Evolutionary conservation across 176 grass and related monocot genomes (phyloP), one percentile per base, ranked within the genome.

Genomic region (Rhynchospora pubera): DNA sequence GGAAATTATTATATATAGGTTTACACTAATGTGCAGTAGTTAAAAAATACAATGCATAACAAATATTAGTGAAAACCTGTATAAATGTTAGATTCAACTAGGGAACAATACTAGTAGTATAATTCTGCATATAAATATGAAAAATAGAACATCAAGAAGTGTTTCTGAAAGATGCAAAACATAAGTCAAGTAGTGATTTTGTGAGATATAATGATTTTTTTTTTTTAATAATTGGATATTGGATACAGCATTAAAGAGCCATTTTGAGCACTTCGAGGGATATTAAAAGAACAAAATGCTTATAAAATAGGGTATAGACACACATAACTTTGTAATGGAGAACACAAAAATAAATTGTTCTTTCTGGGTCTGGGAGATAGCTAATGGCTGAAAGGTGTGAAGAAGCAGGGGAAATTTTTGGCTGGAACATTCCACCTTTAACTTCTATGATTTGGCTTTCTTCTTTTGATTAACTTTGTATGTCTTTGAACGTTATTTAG

Each of bases 401-500:
- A 69, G 39, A 69, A 5, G 16, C 2, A 45, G 6, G 6, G 65
- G 2, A 14, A 69, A 24, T 62, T 16, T 1, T 69, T 0, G 16
- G 65, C 65, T 3, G 34, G 47, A 75, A 53, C 8, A 53, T 51
- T 58, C 7, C 62, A 75, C 46, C 43, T 63, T 63, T 63, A 24
- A 62, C 48, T 28, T 19, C 66, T 12, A 70, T 39, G 16, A 71
- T 61, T 79, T 72, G 39, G 15, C 7, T 22, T 16, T 2, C 48
- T 45, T 78, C 48, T 53, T 76, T 76, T n/a, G 52, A 12, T 43
- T 75, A 43, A 45, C 14, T 80, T 53, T 11, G 10, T 85, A 26
- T 44, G 2, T 57, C 19, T 85, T 46, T 86, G 11, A 80, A 68
- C 51, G 39, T 46, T 7, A 22, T 77, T 79, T 73, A 99, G 96